These are phyloP conservation scores for Emericellopsis cladophorae DNA, from an alignment of 2,329 filamentous ascomycete species.

Conservation along the genomic window DNA sequence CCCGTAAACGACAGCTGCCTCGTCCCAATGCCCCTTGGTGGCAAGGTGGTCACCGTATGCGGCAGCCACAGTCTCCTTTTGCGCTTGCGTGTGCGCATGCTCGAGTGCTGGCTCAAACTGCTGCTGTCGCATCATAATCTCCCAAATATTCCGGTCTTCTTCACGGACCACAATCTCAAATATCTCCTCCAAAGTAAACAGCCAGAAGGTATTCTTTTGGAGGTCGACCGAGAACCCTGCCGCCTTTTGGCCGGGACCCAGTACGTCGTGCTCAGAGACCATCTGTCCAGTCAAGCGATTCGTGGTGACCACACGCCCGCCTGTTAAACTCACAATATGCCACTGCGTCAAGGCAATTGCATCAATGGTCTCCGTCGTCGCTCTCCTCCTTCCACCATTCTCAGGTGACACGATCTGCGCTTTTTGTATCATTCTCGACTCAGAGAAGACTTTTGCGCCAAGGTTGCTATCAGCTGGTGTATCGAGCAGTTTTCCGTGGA, in stretches of 20 bases:
- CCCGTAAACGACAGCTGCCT: conserved; percentile 84
- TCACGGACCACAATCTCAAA: conserved; percentile 87
- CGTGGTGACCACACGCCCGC: conserved; percentile 69
- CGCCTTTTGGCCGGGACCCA: conserved; percentile 66
- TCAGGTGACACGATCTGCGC: conserved; percentile 61
- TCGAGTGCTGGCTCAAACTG: conserved; percentile 81
- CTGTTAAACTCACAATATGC: conserved; percentile 77
- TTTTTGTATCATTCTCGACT: conserved; percentile 64
- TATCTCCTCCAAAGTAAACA: conserved; percentile 83
- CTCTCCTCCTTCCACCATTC: conserved; percentile 48
- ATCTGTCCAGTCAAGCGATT: conserved; percentile 79
- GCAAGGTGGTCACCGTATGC: conserved; percentile 85
- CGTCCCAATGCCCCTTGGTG: conserved; percentile 65
- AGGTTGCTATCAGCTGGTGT: conserved; percentile 47
- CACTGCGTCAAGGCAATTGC: conserved; percentile 84
- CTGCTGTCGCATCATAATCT: conserved; percentile 75
- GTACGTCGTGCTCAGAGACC: conserved; percentile 77
- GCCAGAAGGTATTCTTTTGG: conserved; percentile 95
- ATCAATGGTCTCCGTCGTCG: conserved; percentile 59
- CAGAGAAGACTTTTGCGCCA: conserved; percentile 62
- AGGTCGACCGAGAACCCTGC: conserved; percentile 81
- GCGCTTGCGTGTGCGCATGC: conserved; percentile 66
- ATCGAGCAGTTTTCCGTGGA: conserved; percentile 68
- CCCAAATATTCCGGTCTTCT: conserved; percentile 89
- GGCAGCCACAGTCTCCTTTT: conserved; percentile 84